Base-by-base conservation (phyloP, 139 green algal species). In the Volvox africanus region DNA sequence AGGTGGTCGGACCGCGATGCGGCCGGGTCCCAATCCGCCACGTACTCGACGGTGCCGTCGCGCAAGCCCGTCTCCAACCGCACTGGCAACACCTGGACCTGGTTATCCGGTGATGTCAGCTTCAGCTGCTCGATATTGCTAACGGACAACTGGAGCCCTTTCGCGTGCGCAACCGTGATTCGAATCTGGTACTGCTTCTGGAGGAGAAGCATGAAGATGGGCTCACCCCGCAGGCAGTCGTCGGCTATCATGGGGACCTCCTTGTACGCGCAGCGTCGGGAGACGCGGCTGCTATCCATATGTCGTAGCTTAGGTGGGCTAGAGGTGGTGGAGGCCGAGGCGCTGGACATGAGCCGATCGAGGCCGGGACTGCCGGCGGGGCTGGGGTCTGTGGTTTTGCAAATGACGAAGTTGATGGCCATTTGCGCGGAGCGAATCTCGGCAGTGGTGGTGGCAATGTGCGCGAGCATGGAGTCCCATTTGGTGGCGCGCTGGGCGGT, bases 141-240 rank as follows among this genome's bases (percentile, higher is more conserved):
- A n/a, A 88, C 80, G 22, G 79, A 67, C 83, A 88, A 65, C 33
- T 80, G 44, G 24, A 88, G 83, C 14, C 83, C 83, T 26, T 37
- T 36, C 24, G 83, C 83, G 26, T 88, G 83, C 33, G 83, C 83
- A 1, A 88, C 36, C 1, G 83, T 80, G 83, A 88, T 88, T 14
- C 83, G 83, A 28, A 88, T 88, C 67, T 80, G 67, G 83, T 88
- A 88, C 35, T 24, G 36, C 11, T n/a, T 28, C 16, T 28, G 35
- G 24, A 81, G 83, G 13, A 88, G 83, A 67, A 88, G 83, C 83
- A 88, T 88, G 36, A 67, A 88, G 83, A 88, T 88, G 83, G 83
- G 83, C 67, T 88, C 83, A 0, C 83, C 83, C 55, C 65, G 32
- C 24, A 88, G 35, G 83, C 83, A 88, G 83, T 88, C 83, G 83